Conservation (phyloP, 352 stramenopile genomes). For the Phytophthora uliginosa region DNA sequence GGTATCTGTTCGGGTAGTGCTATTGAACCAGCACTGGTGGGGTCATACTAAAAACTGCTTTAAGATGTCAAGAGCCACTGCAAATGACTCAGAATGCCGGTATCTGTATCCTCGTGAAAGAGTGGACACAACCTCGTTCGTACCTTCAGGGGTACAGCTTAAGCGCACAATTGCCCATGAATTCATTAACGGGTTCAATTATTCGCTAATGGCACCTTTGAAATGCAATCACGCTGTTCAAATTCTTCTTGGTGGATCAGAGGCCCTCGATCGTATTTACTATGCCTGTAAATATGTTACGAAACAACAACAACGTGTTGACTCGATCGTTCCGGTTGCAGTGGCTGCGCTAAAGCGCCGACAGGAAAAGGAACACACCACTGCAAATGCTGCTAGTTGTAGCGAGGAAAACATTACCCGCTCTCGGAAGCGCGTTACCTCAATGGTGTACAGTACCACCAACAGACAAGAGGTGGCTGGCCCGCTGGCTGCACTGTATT, state of each 20-base stretch:
- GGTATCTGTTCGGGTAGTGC: not conserved
- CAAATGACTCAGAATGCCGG: not conserved
- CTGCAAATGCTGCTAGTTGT: not conserved
- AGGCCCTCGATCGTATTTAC: not conserved
- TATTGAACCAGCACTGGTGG: slow-evolving; percentile 7
- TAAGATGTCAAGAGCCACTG: not conserved
- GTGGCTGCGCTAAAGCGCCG: slow-evolving; percentile 4
- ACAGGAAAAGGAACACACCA: not conserved
- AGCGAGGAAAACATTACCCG: not conserved
- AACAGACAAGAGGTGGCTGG: slow-evolving; percentile 15
- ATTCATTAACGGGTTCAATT: slow-evolving; percentile 17
- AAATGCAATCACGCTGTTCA: slow-evolving; percentile 2
- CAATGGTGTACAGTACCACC: slow-evolving; percentile 7
- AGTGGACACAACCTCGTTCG: not conserved
- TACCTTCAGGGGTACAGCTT: not conserved
- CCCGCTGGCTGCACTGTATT: slow-evolving; percentile 1
- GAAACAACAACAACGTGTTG: slow-evolving; percentile 10
- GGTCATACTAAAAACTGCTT: slow-evolving; percentile 11
- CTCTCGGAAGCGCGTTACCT: not conserved
- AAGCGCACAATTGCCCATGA: not conserved
- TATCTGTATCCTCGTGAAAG: slow-evolving; percentile 6
- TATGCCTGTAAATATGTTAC: slow-evolving; percentile 17
- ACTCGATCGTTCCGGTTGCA: slow-evolving; percentile 3
- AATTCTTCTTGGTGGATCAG: not conserved
- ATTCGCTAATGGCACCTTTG: slow-evolving; percentile 16